Evolutionary conservation across 345 rosid genomes (phyloP).

Genomic region (Salix udensis): DNA sequence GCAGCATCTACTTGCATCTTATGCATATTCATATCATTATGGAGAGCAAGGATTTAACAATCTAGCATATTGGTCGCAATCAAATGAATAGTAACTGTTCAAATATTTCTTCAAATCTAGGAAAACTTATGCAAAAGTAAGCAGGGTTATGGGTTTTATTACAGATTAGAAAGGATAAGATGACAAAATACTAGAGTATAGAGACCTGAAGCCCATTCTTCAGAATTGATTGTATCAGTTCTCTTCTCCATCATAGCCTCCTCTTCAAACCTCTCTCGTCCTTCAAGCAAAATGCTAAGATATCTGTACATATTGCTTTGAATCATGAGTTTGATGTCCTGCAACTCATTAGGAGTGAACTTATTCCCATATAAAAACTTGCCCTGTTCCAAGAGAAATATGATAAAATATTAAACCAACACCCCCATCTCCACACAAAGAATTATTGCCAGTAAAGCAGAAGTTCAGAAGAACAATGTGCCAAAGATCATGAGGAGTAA

Average conservation of each 20-base stretch:
- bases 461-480: not conserved
- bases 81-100: not conserved
- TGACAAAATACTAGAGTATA: not conserved
- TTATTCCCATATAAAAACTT: constrained; percentile 50
- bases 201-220: constrained; percentile 39
- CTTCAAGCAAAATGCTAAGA: constrained; percentile 65
- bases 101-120: not conserved
- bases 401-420: not conserved
- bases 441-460: not conserved
- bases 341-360: constrained; percentile 51
- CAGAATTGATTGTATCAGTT: constrained; percentile 15
- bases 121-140: not conserved
- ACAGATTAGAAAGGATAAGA: not conserved
- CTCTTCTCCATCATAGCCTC: constrained; percentile 24
- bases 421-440: not conserved
- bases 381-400: constrained; percentile 31
- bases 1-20: not conserved
- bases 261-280: constrained; percentile 64
- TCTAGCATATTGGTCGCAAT: too few relatives aligned
- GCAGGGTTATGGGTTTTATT: not conserved
- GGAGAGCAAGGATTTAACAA: not conserved
- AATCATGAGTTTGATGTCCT: constrained; percentile 55
- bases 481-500: not conserved
- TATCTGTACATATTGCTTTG: constrained; percentile 63
- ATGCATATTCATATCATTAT: not conserved